These are phyloP conservation scores for Neonectria sp. DNA, from an alignment of 2,329 filamentous ascomycete genomes.

Conservation along the genomic window DNA sequence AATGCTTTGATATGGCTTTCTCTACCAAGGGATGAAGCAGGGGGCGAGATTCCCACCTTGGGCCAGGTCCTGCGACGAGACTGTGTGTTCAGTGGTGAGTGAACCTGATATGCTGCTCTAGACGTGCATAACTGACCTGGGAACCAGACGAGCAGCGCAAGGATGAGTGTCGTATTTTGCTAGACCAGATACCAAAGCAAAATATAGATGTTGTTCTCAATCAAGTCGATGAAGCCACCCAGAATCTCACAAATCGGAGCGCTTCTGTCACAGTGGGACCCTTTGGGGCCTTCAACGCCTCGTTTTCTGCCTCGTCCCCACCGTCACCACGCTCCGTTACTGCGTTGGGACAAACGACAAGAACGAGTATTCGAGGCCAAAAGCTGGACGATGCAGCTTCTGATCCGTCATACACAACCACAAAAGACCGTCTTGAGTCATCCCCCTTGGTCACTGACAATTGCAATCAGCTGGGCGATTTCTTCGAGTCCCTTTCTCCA, in stretches of 20 bases:
- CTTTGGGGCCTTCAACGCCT: not conserved
- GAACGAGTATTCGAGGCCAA: not conserved
- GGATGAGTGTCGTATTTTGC: not conserved
- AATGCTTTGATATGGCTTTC: conserved; percentile 5
- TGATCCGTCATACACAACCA: not conserved
- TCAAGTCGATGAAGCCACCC: not conserved
- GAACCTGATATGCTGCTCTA: no score
- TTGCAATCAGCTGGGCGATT: not conserved
- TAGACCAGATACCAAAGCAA: not conserved
- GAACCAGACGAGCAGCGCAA: not conserved
- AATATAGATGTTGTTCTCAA: not conserved
- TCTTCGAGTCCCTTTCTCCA: not conserved
- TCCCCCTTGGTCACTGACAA: not conserved
- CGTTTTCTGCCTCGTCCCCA: not conserved
- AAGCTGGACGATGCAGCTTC: not conserved
- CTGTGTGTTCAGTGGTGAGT: not conserved
- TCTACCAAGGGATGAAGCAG: not conserved
- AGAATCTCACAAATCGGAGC: not conserved
- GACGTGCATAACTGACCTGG: not conserved
- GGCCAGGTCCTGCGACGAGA: not conserved
- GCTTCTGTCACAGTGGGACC: not conserved
- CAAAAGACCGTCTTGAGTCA: no score
- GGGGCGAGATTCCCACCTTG: not conserved
- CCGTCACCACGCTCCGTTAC: not conserved
- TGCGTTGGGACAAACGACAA: not conserved